phyloP scores from a whole-genome alignment of 2,329 filamentous ascomycete genomes.

The Boeremia exigua region DNA sequence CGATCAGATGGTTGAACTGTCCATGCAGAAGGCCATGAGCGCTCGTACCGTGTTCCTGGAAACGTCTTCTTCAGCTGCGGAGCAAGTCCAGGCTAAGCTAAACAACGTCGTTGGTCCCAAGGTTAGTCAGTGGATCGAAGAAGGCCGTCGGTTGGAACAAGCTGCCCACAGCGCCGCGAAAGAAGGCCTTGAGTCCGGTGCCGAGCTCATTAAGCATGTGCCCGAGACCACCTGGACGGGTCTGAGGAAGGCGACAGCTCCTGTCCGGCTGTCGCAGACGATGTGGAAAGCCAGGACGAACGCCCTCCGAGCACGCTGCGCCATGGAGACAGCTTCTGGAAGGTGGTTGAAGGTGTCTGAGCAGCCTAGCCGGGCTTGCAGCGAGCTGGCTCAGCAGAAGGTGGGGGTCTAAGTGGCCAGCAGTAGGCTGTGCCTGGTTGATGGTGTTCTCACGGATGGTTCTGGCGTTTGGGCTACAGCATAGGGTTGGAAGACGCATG shows the following conservation, averaged over 20 bases:
- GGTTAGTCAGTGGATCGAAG: slow-evolving; percentile 1
- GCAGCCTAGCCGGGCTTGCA: slow-evolving; percentile 33
- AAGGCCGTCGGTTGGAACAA: slow-evolving; percentile 8
- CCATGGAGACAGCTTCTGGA: slow-evolving; percentile 29
- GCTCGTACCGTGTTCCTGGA: slow-evolving; percentile 31
- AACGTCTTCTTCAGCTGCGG: slow-evolving; percentile 25
- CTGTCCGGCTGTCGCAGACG: slow-evolving; percentile 34
- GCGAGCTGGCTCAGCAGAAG: not conserved
- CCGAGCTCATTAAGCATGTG: slow-evolving; percentile 22
- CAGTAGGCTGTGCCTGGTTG: not conserved
- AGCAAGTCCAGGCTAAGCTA: slow-evolving; percentile 18
- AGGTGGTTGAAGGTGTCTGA: slow-evolving; percentile 18
- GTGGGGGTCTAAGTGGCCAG: not conserved
- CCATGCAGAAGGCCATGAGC: slow-evolving; percentile 25
- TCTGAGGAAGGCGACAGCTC: slow-evolving; percentile 32
- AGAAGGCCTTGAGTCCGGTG: slow-evolving; percentile 14
- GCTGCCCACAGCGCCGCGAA: slow-evolving; percentile 11
- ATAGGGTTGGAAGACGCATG: slow-evolving; percentile 8
- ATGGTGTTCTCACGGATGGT: not conserved
- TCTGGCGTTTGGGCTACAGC: slow-evolving; percentile 9
- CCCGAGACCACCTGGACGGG: slow-evolving; percentile 31
- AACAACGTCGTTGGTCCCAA: not conserved
- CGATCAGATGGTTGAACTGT: slow-evolving; percentile 26
- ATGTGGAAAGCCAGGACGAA: slow-evolving; percentile 39
- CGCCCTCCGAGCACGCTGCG: slow-evolving; percentile 38